A percentile compares a stretch with the other conserved stretches of the same genome.
Conservation (phyloP, 768 basidiomycete genomes). For the Piloderma croceum region DNA sequence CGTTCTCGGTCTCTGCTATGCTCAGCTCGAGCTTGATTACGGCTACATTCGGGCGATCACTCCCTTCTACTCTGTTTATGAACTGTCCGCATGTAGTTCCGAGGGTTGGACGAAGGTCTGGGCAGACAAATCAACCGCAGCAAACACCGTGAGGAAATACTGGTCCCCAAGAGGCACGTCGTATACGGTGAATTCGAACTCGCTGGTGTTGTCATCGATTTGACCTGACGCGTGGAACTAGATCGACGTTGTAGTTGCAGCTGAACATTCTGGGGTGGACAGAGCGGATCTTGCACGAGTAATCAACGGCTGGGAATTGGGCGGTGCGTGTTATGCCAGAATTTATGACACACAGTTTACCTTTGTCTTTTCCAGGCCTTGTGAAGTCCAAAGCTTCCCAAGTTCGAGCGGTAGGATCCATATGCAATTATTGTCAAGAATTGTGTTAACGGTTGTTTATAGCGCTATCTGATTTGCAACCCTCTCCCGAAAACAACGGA, state of each 20-base stretch:
- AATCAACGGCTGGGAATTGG: constrained; percentile 36
- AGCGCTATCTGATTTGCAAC: constrained; percentile 34
- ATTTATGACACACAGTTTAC: background rate
- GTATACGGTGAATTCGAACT: constrained; percentile 20
- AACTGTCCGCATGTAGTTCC: constrained; percentile 25
- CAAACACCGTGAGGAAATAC: constrained; percentile 24
- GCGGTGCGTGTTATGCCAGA: constrained; percentile 16
- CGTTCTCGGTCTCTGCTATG: constrained; percentile 40
- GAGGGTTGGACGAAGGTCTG: constrained; percentile 25
- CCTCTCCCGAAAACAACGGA: constrained; percentile 27
- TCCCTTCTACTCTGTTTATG: constrained; percentile 40
- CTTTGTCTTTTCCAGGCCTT: constrained; percentile 17
- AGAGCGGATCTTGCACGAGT: constrained; percentile 29
- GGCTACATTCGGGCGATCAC: constrained; percentile 40
- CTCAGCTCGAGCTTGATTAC: constrained; percentile 43
- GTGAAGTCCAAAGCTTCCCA: constrained; percentile 32
- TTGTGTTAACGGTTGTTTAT: constrained; percentile 1
- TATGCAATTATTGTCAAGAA: background rate
- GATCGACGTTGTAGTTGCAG: constrained; percentile 32
- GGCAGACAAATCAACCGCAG: constrained; percentile 26
- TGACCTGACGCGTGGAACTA: too few species aligned
- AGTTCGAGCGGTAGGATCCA: constrained; percentile 28
- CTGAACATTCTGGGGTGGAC: constrained; percentile 20
- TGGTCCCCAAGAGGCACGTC: constrained; percentile 24
- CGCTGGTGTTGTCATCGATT: too few species aligned